A percentile compares a stretch with the other conserved stretches of the same genome.
Conservation (phyloP, 371 early-diverging fungal species). For the Mortierella sp. region DNA sequence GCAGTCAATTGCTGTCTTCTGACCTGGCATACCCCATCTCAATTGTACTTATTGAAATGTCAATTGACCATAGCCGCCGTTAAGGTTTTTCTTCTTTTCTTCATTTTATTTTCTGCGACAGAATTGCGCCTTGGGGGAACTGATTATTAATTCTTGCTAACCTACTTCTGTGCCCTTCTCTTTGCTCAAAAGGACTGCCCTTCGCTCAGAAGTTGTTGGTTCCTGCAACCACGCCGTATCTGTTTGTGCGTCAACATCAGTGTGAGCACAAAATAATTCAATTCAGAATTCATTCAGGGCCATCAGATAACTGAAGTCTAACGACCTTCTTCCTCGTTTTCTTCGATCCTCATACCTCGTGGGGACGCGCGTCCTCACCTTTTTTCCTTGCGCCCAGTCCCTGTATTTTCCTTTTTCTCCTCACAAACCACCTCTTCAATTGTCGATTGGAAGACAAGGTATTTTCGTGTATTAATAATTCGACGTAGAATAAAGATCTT, state of each 20-base stretch:
- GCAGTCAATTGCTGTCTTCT: background rate
- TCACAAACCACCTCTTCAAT: background rate
- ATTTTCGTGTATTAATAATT: too few species aligned
- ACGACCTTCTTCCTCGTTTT: background rate
- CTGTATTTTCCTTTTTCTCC: background rate
- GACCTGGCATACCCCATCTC: background rate
- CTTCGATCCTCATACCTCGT: background rate
- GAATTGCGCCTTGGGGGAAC: slow-evolving; percentile 3
- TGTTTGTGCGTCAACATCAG: background rate
- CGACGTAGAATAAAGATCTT: too few species aligned
- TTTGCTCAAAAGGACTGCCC: background rate
- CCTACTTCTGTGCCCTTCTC: background rate
- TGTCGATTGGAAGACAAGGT: background rate
- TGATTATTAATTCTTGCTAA: slow-evolving; percentile 12
- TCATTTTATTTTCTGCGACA: background rate
- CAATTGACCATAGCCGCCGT: background rate
- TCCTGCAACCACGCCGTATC: background rate
- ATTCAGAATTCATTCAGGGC: background rate
- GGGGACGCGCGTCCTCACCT: slow-evolving; percentile 1
- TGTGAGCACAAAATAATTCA: background rate
- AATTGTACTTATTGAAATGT: background rate
- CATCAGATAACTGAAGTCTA: background rate
- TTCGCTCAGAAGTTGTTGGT: too few species aligned
- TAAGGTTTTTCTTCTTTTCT: background rate
- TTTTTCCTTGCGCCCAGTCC: background rate